Evolutionary conservation across 805 yeast species (phyloP), one percentile per base, ranked within the genome.

Genomic region (Cyberlindnera saturnus): DNA sequence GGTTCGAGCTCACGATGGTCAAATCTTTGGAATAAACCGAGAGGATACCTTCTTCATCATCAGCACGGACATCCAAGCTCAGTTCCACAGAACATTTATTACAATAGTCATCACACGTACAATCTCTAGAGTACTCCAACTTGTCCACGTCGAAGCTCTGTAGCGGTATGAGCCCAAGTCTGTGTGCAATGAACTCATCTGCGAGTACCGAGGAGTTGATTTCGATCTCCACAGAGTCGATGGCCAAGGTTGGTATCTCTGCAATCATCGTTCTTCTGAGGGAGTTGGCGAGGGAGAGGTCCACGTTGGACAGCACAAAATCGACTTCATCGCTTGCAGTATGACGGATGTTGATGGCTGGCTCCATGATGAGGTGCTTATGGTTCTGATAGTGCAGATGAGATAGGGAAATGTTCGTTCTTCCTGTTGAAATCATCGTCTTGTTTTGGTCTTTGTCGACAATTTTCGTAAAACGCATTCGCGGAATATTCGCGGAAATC

Each of bases 91-190:
- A 82, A 68, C 99, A 93, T 64, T 85, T 83, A 47, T 88, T 90
- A 67, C 99, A 93, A 68, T 93, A 91, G 61, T 90, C 95, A 63
- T 93, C 99, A 70, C 99, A 93, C 36, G 95, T 90, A 65, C 99
- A 93, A 63, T 93, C 99, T 61, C 97, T 77, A 26, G 95, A 82
- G 66, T 90, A 91, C 49, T 87, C 81, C 51, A 91, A 70, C 48
- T 81, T 76, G 40, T 88, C 96, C 36, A 90, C 88, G 47, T 86
- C 91, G 34, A 80, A 79, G 55, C 95, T 81, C 51, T 82, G 84
- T 38, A 93, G 70, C 2, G 99, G 99, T 47, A 93, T 80, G 42
- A 93, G 72, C 34, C 99, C 99, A 49, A 93, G 68, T 61, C 99
- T 74, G 65, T 93, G 99, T 28, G 97, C 81, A 46, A 93, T 77